A percentile compares a stretch with the other conserved stretches of the same genome.
Conservation (phyloP, 177 flowering plant genomes). For the Tripterygium wilfordii region DNA sequence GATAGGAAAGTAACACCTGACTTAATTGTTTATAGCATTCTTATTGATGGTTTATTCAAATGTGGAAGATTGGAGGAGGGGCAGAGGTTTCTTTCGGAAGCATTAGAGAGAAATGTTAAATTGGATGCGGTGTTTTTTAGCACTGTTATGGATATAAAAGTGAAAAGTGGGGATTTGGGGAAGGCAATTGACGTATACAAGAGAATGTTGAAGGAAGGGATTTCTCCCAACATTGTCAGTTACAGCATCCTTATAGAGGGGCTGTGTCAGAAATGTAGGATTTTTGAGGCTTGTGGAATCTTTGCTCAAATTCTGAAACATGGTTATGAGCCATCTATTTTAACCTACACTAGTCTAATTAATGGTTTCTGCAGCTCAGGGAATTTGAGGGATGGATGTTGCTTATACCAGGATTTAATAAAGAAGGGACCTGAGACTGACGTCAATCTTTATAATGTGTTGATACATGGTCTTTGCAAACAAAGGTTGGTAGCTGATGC, state of each 20-base stretch:
- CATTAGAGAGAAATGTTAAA: conserved; percentile 29
- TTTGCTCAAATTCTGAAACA: conserved; percentile 32
- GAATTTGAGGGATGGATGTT: conserved; percentile 34
- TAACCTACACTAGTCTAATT: conserved; percentile 38
- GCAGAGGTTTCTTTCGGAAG: conserved; percentile 25
- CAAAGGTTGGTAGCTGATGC: conserved; percentile 38
- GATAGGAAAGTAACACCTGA: conserved; percentile 36
- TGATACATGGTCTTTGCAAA: conserved; percentile 40
- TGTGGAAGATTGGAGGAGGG: conserved; percentile 37
- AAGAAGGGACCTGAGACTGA: conserved; percentile 34
- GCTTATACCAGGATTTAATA: conserved; percentile 24
- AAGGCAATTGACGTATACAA: conserved; percentile 27
- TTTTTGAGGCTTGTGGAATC: conserved; percentile 41
- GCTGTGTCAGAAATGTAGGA: conserved; percentile 25
- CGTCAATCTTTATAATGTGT: conserved; percentile 24
- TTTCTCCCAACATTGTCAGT: conserved; percentile 36
- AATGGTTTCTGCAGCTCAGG: conserved; percentile 37
- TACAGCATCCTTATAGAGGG: conserved; percentile 45
- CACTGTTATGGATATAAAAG: conserved; percentile 40
- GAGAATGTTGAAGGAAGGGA: conserved; percentile 29
- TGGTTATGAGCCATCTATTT: conserved; percentile 37
- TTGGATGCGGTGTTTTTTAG: conserved; percentile 46
- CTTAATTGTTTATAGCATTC: conserved; percentile 34
- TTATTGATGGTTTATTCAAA: conserved; percentile 39
- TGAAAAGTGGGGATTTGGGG: conserved; percentile 29